phyloP scores from a whole-genome alignment of 345 rosid genomes.

The Moringa oleifera region DNA sequence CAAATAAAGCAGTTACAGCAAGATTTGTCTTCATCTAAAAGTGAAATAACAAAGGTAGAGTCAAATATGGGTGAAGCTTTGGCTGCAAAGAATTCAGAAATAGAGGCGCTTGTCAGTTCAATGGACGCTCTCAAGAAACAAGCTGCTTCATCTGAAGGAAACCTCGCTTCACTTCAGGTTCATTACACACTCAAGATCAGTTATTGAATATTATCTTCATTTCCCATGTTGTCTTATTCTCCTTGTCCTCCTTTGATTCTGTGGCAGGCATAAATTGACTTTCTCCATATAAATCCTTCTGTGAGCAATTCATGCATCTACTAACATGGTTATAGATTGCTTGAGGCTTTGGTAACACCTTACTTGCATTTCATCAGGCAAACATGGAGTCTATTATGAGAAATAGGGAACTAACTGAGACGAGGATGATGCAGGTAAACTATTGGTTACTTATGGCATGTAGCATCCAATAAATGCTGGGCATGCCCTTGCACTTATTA shows the following conservation, averaged over 20 bases:
- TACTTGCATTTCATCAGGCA: slow-evolving; percentile 41
- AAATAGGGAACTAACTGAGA: slow-evolving; percentile 94
- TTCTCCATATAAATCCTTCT: not conserved
- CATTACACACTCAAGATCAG: slow-evolving; percentile 13
- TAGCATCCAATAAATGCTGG: not conserved
- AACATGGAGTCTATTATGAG: slow-evolving; percentile 96
- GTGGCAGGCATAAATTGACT: not conserved
- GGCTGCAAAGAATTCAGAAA: slow-evolving; percentile 89
- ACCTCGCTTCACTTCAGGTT: slow-evolving; percentile 91
- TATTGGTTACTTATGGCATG: slow-evolving; percentile 12
- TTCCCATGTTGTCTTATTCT: not conserved
- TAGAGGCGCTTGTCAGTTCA: slow-evolving; percentile 70
- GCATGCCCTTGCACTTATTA: slow-evolving; percentile 8
- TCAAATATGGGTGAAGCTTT: slow-evolving; percentile 82
- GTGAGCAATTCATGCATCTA: not conserved
- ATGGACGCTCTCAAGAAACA: slow-evolving; percentile 79
- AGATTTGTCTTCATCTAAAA: slow-evolving; percentile 68
- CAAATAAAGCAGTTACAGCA: slow-evolving; percentile 77
- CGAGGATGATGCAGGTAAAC: slow-evolving; percentile 98
- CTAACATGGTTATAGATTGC: slow-evolving; percentile 9
- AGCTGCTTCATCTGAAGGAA: slow-evolving; percentile 81
- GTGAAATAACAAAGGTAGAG: slow-evolving; percentile 78
- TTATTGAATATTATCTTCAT: not conserved
- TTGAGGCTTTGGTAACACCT: slow-evolving; percentile 7
- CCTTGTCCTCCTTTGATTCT: not conserved